Evolutionary conservation across 2,329 filamentous ascomycete species (phyloP).

Genomic region (Chaetomium globosum): DNA sequence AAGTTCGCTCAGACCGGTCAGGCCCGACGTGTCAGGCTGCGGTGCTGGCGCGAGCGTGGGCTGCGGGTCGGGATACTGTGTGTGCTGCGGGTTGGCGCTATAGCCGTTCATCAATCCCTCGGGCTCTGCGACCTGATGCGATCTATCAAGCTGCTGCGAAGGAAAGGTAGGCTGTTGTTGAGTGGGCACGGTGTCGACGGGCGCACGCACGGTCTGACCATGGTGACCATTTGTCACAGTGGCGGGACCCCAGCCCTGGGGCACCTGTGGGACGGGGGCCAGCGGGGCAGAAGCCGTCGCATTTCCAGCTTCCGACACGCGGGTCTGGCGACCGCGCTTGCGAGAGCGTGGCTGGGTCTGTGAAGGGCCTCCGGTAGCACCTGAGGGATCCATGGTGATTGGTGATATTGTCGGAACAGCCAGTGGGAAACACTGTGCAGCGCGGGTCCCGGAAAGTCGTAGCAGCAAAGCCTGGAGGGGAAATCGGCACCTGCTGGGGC

Average conservation of each 20-base stretch:
- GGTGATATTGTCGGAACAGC: slow-evolving; percentile 27
- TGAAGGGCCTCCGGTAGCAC: slow-evolving; percentile 29
- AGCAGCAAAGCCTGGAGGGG: slow-evolving; percentile 9
- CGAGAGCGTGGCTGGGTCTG: slow-evolving; percentile 35
- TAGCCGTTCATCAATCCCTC: slow-evolving; percentile 39
- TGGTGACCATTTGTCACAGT: slow-evolving; percentile 30
- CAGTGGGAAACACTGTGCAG: slow-evolving; percentile 33
- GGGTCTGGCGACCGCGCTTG: slow-evolving; percentile 35
- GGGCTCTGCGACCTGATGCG: slow-evolving; percentile 36
- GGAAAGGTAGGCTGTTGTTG: slow-evolving; percentile 35
- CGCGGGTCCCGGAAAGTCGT: slow-evolving; percentile 15
- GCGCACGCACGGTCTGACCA: slow-evolving; percentile 35
- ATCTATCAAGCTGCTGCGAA: slow-evolving; percentile 38
- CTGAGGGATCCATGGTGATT: slow-evolving; percentile 31
- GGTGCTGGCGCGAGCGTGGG: slow-evolving; percentile 33
- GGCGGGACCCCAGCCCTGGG: slow-evolving; percentile 33
- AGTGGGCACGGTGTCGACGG: slow-evolving; percentile 36
- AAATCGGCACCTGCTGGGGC: slow-evolving; percentile 19
- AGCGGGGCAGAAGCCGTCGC: slow-evolving; percentile 28
- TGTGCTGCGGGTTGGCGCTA: slow-evolving; percentile 34
- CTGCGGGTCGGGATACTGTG: slow-evolving; percentile 36
- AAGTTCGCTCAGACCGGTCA: slow-evolving; percentile 35
- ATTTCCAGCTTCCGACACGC: slow-evolving; percentile 35
- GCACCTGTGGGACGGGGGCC: slow-evolving; percentile 29
- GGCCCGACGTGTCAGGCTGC: slow-evolving; percentile 36